Evolutionary conservation across 2,329 filamentous ascomycete species (phyloP), one percentile per base, ranked within the genome.

Genomic region (Thelonectria rubi): DNA sequence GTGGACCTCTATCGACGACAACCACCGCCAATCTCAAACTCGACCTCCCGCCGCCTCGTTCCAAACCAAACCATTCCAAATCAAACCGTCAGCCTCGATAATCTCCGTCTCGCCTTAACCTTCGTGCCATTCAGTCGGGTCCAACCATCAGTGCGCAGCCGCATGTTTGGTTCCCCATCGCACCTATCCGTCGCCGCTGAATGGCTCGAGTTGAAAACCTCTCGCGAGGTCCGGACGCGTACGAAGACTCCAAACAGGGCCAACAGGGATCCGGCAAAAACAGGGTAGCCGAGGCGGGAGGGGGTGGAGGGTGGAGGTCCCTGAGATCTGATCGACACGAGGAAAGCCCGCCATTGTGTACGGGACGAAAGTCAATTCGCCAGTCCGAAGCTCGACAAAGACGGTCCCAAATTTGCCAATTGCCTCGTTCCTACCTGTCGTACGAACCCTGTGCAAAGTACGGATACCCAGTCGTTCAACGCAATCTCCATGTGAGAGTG

Each of bases 271-370:
- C 59, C 58, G 39, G 55, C 37, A 59, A 53, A 64, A 30, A 34
- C 64, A 69, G 66, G 69, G 64, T 49, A 69, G 60, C 63, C 63
- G 63, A 68, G 64, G 65, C 55, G 65, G 66, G 54, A 63, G 55
- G 65, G 67, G 52, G 43, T 47, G 65, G 59, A 63, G 58, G 65
- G 67, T 68, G 65, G 68, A 69, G 65, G 69, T 69, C 69, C 68
- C 68, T 70, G 67, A 72, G 69, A 72, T 72, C 69, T 60, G 69
- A 72, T 72, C 69, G 69, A 72, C 65, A 71, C 60, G 58, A 62
- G 63, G 71, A 60, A 67, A 60, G 62, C 64, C 68, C 63, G 62
- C 60, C 53, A 51, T 50, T 54, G 8, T 43, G 18, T 15, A 34
- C 43, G 43, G 42, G 62, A 55, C 48, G 53, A 70, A 70, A 70